Percentiles rank a stretch among this genome's conserved stretches.
These are phyloP conservation scores for Stenogyne calaminthoides DNA, from an alignment of 305 asterid genomes.

Conservation along the genomic window DNA sequence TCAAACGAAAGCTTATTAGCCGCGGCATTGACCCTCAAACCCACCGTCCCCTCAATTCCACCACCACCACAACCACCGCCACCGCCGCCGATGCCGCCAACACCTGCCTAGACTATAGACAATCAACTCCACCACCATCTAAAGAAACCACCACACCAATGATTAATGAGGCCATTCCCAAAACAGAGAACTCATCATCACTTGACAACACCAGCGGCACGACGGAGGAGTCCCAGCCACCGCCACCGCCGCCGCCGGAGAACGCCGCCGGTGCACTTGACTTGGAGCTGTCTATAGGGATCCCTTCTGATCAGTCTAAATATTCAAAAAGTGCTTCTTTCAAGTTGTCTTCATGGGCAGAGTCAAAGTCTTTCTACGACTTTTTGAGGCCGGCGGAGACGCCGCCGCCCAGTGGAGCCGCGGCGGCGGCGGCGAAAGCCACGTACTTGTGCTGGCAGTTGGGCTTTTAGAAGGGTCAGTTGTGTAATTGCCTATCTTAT, in stretches of 20 bases:
- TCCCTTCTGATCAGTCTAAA: conserved; percentile 44
- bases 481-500: conserved; percentile 57
- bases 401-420: conserved; percentile 4
- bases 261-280: conserved; percentile 33
- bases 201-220: conserved; percentile 61
- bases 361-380: conserved; percentile 43
- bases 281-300: conserved; percentile 72
- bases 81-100: conserved; percentile 10
- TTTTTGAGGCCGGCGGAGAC: conserved; percentile 38
- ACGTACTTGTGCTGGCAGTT: conserved; percentile 64
- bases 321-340: conserved; percentile 34
- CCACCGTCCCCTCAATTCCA: conserved; percentile 54
- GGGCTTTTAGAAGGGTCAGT: conserved; percentile 50
- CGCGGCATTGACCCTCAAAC: conserved; percentile 84
- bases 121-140: no score
- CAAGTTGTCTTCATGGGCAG: conserved; percentile 35
- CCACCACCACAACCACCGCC: no score
- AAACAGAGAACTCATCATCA: conserved; percentile 41
- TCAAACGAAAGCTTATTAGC: conserved; percentile 75
- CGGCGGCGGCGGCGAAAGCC: conserved; percentile 26
- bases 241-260: conserved; percentile 29
- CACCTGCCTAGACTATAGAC: conserved; percentile 48
- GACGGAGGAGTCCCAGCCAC: conserved; percentile 54
- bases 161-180: conserved; percentile 17
- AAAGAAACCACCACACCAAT: conserved; percentile 15